Conservation (phyloP, 768 basidiomycete genomes). For the Termitomyces sp. region DNA sequence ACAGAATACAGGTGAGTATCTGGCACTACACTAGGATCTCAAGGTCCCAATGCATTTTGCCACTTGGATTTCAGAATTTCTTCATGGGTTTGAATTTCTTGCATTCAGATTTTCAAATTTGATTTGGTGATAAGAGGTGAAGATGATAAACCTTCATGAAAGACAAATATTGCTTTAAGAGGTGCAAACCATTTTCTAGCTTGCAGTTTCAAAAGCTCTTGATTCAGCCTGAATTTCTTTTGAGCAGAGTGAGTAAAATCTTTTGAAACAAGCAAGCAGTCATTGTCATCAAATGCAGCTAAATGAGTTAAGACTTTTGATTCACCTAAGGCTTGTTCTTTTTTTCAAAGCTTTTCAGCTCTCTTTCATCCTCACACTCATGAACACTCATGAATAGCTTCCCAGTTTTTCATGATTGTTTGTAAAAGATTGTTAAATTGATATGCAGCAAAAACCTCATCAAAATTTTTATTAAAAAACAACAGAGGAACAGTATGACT, state of each 20-base stretch:
- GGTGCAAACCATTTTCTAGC: not conserved
- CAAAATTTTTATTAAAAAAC: not conserved
- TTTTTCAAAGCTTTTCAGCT: conserved; percentile 24
- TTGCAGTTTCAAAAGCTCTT: not conserved
- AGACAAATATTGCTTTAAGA: not conserved
- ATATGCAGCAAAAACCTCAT: not conserved
- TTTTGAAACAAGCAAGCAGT: not conserved
- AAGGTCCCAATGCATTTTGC: too few species aligned
- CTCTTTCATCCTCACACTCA: not conserved
- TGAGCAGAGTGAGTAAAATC: not conserved
- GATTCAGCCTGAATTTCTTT: not conserved
- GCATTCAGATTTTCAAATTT: not conserved
- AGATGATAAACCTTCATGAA: too few species aligned
- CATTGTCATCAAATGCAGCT: not conserved
- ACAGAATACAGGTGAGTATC: too few species aligned
- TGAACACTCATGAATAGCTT: not conserved
- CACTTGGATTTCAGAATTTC: not conserved
- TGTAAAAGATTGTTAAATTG: not conserved
- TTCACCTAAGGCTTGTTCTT: not conserved
- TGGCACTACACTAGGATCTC: too few species aligned
- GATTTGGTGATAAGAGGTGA: not conserved
- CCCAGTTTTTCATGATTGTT: not conserved
- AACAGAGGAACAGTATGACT: not conserved
- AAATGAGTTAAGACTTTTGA: not conserved
- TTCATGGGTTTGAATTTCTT: not conserved